A percentile compares a stretch with the other conserved stretches of the same genome.
These are phyloP conservation scores for Mortierella sp. DNA, from an alignment of 371 early-diverging fungal species.

Conservation along the genomic window DNA sequence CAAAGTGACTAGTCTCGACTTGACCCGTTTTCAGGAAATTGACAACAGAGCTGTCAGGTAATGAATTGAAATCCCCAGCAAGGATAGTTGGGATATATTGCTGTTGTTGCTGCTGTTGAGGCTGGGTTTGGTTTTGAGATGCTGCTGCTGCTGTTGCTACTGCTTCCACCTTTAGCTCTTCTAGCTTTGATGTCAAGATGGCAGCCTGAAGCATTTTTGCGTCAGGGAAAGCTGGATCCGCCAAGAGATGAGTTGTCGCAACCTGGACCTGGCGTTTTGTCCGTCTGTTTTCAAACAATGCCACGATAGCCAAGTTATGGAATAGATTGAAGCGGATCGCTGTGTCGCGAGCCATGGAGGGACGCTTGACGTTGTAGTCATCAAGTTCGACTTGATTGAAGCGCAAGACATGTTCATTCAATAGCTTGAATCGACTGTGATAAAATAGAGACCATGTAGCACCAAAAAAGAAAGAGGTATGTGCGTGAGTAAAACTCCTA, in stretches of 20 bases:
- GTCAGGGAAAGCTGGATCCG: slow-evolving; percentile 92
- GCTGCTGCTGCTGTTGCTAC: slow-evolving; percentile 16
- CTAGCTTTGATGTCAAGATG: slow-evolving; percentile 90
- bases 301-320: slow-evolving; percentile 95
- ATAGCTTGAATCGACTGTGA: slow-evolving; percentile 73
- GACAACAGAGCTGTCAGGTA: slow-evolving; percentile 91
- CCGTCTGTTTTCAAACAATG: slow-evolving; percentile 82
- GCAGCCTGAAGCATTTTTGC: slow-evolving; percentile 97
- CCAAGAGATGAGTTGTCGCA: slow-evolving; percentile 92
- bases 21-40: slow-evolving; percentile 78
- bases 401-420: slow-evolving; percentile 84
- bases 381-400: slow-evolving; percentile 94
- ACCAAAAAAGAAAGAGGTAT: slow-evolving; percentile 16
- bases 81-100: slow-evolving; percentile 74
- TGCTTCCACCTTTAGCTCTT: slow-evolving; percentile 62
- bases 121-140: not conserved
- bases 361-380: slow-evolving; percentile 69
- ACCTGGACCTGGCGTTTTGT: slow-evolving; percentile 80
- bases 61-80: slow-evolving; percentile 98
- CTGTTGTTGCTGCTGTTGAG: slow-evolving; percentile 4
- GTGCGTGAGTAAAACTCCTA: slow-evolving; percentile 36
- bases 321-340: slow-evolving; percentile 93
- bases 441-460: not conserved
- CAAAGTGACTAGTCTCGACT: slow-evolving; percentile 83
- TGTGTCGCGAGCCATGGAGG: slow-evolving; percentile 80